phyloP scores from a whole-genome alignment of 768 basidiomycete species.

The Tricholoma matsutake region DNA sequence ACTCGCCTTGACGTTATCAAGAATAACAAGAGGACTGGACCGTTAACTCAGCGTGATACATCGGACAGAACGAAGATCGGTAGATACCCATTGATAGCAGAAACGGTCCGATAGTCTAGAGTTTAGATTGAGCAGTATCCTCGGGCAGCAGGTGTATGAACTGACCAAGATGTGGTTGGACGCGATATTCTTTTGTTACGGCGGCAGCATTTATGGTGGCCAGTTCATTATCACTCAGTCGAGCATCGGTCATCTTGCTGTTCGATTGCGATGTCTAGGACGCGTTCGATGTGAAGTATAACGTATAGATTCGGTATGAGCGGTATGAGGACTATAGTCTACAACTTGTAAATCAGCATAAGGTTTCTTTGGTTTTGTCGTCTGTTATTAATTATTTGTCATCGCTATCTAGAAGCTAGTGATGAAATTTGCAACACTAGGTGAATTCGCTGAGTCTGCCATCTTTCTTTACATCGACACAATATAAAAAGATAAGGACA shows the following conservation, averaged over 20 bases:
- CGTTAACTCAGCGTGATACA: constrained; percentile 11
- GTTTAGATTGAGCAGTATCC: constrained; percentile 13
- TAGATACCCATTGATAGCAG: constrained; percentile 89
- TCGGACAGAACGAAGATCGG: background rate
- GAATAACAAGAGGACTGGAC: constrained; percentile 84
- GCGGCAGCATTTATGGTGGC: constrained; percentile 85
- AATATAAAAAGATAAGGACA: too few species aligned
- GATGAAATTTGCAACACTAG: too few species aligned
- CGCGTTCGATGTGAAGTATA: background rate
- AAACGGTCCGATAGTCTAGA: constrained; percentile 95
- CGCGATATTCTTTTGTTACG: constrained; percentile 83
- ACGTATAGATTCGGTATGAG: background rate
- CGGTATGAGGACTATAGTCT: background rate
- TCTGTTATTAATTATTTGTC: too few species aligned
- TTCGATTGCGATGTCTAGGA: background rate
- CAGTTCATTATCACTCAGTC: constrained; percentile 69
- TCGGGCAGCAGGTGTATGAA: constrained; percentile 16
- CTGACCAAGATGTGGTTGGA: constrained; percentile 86
- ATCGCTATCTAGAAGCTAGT: too few species aligned
- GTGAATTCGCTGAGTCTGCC: too few species aligned
- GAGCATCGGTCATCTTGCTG: constrained; percentile 47
- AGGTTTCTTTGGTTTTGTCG: too few species aligned
- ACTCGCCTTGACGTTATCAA: constrained; percentile 96
- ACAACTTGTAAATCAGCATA: background rate
- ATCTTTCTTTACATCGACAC: too few species aligned